Evolutionary conservation across 1,284 basidiomycete species (phyloP), one percentile per base, ranked within the genome.

Genomic region (Schizopora paradoxa): DNA sequence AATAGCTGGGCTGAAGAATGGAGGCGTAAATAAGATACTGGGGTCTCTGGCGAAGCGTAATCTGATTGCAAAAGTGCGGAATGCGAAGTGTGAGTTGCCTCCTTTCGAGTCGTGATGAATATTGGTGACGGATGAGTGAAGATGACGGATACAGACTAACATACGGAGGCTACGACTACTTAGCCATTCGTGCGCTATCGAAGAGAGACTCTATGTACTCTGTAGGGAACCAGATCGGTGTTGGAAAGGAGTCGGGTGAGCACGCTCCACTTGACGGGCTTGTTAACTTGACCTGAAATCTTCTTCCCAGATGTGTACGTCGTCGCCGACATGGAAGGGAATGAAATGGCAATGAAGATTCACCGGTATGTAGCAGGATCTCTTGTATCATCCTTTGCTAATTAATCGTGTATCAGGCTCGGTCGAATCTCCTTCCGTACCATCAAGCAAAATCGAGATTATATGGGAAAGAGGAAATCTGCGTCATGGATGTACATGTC

Each of bases 401-500:
- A 48, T 44, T 56, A 34, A 42, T 44, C 29, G 51, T 34, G 31
- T 34, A 49, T n/a, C 59, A 94, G 95, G 36, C 77, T 99, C 26
- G 95, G 95, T 21, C 86, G 95, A 33, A 84, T 98, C 58, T 97
- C 93, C 0, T 99, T 99, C 69, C 83, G 95, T 42, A 84, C 91
- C 0, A 94, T 99, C 69, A 99, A 99, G 67, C 79, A 86, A 57
- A 99, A 99, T 64, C 77, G 95, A 53, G 96, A 99, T 63, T 99
- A 99, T 65, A 73, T 99, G 55, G 91, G 93, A 23, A 96, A 95
- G 64, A 79, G 95, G 29, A 92, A 92, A 66, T 91, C 87, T 27
- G 94, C 94, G 0, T 95, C 91, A 23, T 99, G 95, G 95, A 97
- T 99, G 94, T 99, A 97, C 68, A 93, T 99, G 91, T 95, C 91